Evolutionary conservation across 331 rosid species (phyloP).

Genomic region (Pyrus hybrid): DNA sequence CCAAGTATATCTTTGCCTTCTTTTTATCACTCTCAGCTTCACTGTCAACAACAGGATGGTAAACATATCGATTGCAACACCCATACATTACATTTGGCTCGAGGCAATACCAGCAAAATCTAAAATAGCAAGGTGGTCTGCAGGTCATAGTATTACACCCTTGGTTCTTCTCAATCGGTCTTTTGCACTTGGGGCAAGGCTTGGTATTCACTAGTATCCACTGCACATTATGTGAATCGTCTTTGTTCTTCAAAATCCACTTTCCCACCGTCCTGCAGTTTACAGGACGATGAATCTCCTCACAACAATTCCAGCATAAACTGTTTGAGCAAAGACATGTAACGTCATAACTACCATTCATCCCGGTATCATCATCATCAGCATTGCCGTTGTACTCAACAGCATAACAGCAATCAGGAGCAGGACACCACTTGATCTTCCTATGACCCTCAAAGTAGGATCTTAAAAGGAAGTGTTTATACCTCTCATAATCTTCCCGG

Average conservation of each 20-base stretch:
- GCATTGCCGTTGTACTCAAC: slow-evolving; percentile 44
- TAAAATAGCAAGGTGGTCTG: slow-evolving; percentile 55
- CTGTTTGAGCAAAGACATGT: slow-evolving; percentile 67
- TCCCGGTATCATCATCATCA: slow-evolving; percentile 44
- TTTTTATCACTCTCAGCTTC: slow-evolving; percentile 12
- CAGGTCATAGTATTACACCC: slow-evolving; percentile 76
- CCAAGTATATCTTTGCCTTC: slow-evolving; percentile 17
- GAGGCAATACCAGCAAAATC: slow-evolving; percentile 53
- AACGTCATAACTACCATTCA: slow-evolving; percentile 46
- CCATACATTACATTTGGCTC: neutral
- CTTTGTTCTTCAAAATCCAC: slow-evolving; percentile 77
- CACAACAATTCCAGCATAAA: slow-evolving; percentile 89
- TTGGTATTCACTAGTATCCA: slow-evolving; percentile 60
- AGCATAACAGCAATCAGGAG: slow-evolving; percentile 75
- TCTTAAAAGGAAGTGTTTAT: slow-evolving; percentile 52
- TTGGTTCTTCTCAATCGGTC: slow-evolving; percentile 63
- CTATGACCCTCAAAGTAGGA: slow-evolving; percentile 80
- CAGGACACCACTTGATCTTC: slow-evolving; percentile 90
- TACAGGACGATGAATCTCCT: slow-evolving; percentile 82
- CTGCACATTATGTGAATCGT: slow-evolving; percentile 63
- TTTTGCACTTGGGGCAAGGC: slow-evolving; percentile 73
- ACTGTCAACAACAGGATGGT: neutral
- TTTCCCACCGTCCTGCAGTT: slow-evolving; percentile 54
- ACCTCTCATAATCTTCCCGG: slow-evolving; percentile 48
- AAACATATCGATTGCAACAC: no score